These are phyloP conservation scores for Protomyces pachydermus DNA, from an alignment of 1,139 yeast genomes.

Conservation along the genomic window DNA sequence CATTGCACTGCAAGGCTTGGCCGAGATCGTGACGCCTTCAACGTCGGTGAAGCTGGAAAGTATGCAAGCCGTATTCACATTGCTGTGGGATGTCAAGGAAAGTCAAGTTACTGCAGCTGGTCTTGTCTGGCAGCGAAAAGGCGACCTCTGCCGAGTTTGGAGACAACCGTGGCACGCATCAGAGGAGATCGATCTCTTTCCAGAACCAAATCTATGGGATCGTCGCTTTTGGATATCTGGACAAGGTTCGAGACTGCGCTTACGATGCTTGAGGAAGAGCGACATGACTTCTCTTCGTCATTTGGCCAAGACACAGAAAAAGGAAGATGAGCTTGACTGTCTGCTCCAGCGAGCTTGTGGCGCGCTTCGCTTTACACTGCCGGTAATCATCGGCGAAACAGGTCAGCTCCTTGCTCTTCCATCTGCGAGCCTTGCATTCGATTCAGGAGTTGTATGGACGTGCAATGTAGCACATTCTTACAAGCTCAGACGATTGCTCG, in stretches of 20 bases:
- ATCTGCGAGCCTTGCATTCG: background rate
- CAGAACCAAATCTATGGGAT: background rate
- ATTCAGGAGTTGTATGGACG: background rate
- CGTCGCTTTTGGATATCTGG: constrained; percentile 12
- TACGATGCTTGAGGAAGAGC: constrained; percentile 4
- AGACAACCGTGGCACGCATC: constrained; percentile 7
- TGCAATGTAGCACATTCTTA: background rate
- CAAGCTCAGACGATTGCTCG: background rate
- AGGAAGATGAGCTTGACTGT: background rate
- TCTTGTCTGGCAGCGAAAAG: background rate
- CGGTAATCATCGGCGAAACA: background rate
- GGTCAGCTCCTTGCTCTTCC: constrained; percentile 7
- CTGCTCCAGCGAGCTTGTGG: constrained; percentile 1
- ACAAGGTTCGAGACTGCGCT: background rate
- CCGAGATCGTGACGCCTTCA: background rate
- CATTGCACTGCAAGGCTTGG: background rate
- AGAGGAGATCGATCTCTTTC: background rate
- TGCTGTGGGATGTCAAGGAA: background rate
- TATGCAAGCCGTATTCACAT: background rate
- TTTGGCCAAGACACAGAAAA: background rate
- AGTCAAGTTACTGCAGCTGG: constrained; percentile 8
- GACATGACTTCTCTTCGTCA: background rate
- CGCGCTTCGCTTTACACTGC: constrained; percentile 10
- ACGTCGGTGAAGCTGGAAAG: background rate
- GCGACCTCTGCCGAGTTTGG: background rate